These are phyloP conservation scores for Fusarium sp. DNA, from an alignment of 2,329 filamentous ascomycete species.

Conservation along the genomic window DNA sequence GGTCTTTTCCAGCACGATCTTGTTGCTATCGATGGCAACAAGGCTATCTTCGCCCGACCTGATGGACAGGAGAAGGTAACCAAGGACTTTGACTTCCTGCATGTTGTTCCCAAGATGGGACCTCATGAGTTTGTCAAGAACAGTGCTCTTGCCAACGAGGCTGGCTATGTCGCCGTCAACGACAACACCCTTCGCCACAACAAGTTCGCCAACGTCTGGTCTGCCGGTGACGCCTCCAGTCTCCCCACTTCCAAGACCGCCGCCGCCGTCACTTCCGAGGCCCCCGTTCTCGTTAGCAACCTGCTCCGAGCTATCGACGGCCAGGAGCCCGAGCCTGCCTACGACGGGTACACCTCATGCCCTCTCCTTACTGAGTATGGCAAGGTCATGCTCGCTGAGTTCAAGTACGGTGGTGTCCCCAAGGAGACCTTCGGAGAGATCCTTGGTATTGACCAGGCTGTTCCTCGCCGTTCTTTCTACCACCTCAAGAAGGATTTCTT, in stretches of 20 bases:
- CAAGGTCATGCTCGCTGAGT: slow-evolving; percentile 74
- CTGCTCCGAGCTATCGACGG: slow-evolving; percentile 61
- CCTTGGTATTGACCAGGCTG: slow-evolving; percentile 69
- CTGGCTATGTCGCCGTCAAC: slow-evolving; percentile 71
- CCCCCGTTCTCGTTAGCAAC: slow-evolving; percentile 65
- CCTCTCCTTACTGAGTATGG: slow-evolving; percentile 69
- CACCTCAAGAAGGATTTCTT: slow-evolving; percentile 76
- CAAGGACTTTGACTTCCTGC: slow-evolving; percentile 66
- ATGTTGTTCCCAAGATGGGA: slow-evolving; percentile 71
- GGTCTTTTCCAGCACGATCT: slow-evolving; percentile 71
- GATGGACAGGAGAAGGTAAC: slow-evolving; percentile 60
- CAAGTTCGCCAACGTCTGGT: slow-evolving; percentile 70
- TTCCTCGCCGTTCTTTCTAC: slow-evolving; percentile 70
- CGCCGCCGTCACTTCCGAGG: slow-evolving; percentile 65
- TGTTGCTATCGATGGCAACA: slow-evolving; percentile 65
- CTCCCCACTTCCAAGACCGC: slow-evolving; percentile 70
- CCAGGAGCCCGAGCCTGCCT: slow-evolving; percentile 58
- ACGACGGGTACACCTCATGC: slow-evolving; percentile 70
- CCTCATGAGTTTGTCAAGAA: slow-evolving; percentile 67
- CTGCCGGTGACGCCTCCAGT: slow-evolving; percentile 69
- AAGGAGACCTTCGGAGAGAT: slow-evolving; percentile 71
- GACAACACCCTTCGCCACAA: slow-evolving; percentile 65
- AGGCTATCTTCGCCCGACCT: slow-evolving; percentile 62
- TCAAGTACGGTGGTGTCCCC: slow-evolving; percentile 73
- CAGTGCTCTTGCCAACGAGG: slow-evolving; percentile 66